Evolutionary conservation across 768 basidiomycete species (phyloP).

Genomic region (Auricularia sp.): DNA sequence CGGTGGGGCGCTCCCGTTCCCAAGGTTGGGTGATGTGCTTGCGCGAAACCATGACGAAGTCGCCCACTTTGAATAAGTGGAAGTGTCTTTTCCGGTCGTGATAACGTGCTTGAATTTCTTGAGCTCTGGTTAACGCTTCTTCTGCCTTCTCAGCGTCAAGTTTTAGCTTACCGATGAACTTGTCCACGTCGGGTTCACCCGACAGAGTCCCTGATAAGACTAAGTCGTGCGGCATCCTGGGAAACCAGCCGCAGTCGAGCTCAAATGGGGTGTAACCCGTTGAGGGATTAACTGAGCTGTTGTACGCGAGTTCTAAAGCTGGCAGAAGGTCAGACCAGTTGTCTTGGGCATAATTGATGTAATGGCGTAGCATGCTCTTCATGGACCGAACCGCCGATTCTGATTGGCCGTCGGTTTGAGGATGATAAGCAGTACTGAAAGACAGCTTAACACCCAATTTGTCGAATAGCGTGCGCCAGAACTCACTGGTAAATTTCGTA

Average conservation of each 20-base stretch:
- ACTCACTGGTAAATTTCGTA: constrained; percentile 21
- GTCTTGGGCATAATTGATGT: constrained; percentile 18
- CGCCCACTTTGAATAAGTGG: constrained; percentile 17
- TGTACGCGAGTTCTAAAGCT: constrained; percentile 23
- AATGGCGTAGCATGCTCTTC: constrained; percentile 9
- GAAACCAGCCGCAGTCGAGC: neutral
- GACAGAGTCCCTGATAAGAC: constrained; percentile 2
- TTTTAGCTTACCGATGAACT: constrained; percentile 8
- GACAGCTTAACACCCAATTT: constrained; percentile 20
- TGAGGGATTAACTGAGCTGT: constrained; percentile 13
- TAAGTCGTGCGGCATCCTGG: neutral
- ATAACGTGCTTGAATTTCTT: neutral
- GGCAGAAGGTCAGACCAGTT: constrained; percentile 25
- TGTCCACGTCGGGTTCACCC: constrained; percentile 2
- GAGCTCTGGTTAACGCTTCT: constrained; percentile 19
- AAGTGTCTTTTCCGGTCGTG: constrained; percentile 5
- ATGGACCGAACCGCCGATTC: constrained; percentile 10
- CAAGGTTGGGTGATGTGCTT: neutral
- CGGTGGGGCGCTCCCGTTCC: constrained; percentile 4
- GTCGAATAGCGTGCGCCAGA: constrained; percentile 19
- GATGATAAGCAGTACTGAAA: constrained; percentile 28
- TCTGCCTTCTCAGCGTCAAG: constrained; percentile 19
- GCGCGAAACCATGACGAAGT: constrained; percentile 25
- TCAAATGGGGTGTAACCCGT: constrained; percentile 23
- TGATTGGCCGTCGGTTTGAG: constrained; percentile 23